A percentile compares a stretch with the other conserved stretches of the same genome.
phyloP scores from a whole-genome alignment of 2,329 filamentous ascomycete genomes.

The Ramularia collo-cygni region DNA sequence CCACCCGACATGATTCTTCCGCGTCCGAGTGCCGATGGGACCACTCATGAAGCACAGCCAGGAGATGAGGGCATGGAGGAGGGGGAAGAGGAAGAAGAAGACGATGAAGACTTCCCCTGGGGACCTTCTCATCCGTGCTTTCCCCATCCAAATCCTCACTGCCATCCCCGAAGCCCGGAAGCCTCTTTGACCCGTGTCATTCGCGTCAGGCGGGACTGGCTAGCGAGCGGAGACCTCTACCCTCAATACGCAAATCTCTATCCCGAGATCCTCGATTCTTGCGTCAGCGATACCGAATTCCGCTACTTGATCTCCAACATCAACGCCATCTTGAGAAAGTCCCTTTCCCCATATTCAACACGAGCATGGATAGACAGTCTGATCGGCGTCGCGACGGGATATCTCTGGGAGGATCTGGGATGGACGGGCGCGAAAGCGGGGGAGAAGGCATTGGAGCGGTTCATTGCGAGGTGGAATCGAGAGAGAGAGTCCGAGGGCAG shows the following conservation, averaged over 20 bases:
- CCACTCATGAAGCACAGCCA: slow-evolving; percentile 1
- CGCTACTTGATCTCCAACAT: slow-evolving; percentile 72
- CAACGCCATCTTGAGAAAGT: slow-evolving; percentile 67
- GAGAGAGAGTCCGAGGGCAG: slow-evolving; percentile 52
- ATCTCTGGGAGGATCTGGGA: slow-evolving; percentile 90
- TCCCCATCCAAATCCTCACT: slow-evolving; percentile 88
- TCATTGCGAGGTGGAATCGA: slow-evolving; percentile 81
- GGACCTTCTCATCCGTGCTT: slow-evolving; percentile 90
- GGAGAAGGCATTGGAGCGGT: slow-evolving; percentile 64
- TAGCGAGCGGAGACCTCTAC: slow-evolving; percentile 79
- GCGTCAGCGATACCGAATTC: slow-evolving; percentile 80
- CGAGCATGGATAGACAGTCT: slow-evolving; percentile 74
- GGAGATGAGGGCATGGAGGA: slow-evolving; percentile 7
- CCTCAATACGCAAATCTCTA: slow-evolving; percentile 94
- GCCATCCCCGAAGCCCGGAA: slow-evolving; percentile 67
- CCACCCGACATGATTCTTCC: slow-evolving; percentile 2
- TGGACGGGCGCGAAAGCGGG: slow-evolving; percentile 67
- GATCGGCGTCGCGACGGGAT: slow-evolving; percentile 77
- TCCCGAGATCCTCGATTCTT: slow-evolving; percentile 86
- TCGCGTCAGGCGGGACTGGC: slow-evolving; percentile 81
- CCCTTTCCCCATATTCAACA: slow-evolving; percentile 70
- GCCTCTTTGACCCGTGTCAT: slow-evolving; percentile 80
- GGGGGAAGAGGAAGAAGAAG: slow-evolving; percentile 38
- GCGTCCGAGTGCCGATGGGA: neutral
- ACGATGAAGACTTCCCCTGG: slow-evolving; percentile 70